Conservation (phyloP, 164 flowering plant species). For the Echeveria elegans region DNA sequence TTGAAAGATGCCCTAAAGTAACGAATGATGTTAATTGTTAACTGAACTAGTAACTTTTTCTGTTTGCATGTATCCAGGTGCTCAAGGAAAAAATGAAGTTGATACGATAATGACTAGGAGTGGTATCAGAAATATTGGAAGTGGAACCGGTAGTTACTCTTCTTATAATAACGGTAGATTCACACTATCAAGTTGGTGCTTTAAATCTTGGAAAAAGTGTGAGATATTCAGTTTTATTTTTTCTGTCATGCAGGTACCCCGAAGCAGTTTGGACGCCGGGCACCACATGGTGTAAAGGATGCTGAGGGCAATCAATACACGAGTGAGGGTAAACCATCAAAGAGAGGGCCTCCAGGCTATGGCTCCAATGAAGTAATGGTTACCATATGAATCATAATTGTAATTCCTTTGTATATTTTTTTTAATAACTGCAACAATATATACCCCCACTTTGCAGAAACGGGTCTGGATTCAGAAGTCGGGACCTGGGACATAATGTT, state of each 20-base stretch:
- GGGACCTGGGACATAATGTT: slow-evolving; percentile 33
- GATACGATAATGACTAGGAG: slow-evolving; percentile 27
- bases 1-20: too few species aligned
- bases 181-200: too few species aligned
- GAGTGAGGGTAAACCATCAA: slow-evolving; percentile 49
- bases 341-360: slow-evolving; percentile 49
- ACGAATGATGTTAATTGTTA: too few species aligned
- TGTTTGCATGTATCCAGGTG: slow-evolving; percentile 11
- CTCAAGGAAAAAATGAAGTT: slow-evolving; percentile 28
- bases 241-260: slow-evolving; percentile 31
- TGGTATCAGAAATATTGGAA: slow-evolving; percentile 33
- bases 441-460: slow-evolving; percentile 28
- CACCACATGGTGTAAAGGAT: slow-evolving; percentile 42
- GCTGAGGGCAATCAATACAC: slow-evolving; percentile 32
- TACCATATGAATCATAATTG: neutral
- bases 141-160: slow-evolving; percentile 36
- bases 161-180: slow-evolving; percentile 28
- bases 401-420: neutral
- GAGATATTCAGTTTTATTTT: neutral
- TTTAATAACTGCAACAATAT: slow-evolving; percentile 8
- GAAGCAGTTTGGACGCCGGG: slow-evolving; percentile 61
- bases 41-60: neutral
- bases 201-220: neutral
- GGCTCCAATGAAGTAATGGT: slow-evolving; percentile 60
- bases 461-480: slow-evolving; percentile 62